Evolutionary conservation across 2,329 filamentous ascomycete species (phyloP).

Genomic region (Chaetomium sp.): DNA sequence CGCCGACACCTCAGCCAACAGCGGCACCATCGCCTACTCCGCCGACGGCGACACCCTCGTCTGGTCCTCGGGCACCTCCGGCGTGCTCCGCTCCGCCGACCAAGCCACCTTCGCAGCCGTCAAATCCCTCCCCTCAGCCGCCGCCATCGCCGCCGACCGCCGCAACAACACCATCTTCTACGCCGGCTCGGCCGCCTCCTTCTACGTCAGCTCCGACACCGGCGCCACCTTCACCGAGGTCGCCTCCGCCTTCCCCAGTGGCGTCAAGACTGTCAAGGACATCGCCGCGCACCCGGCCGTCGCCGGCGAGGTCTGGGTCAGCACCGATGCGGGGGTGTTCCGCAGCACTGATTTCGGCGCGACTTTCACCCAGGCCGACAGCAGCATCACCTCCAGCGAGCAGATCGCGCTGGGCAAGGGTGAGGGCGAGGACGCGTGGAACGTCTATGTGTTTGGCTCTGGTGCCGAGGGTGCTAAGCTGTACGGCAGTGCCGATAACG

Average conservation of each 20-base stretch:
- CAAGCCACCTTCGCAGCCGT: constrained; percentile 39
- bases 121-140: constrained; percentile 37
- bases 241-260: constrained; percentile 32
- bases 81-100: constrained; percentile 38
- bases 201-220: constrained; percentile 47
- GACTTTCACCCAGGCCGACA: constrained; percentile 38
- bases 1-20: constrained; percentile 36
- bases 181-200: constrained; percentile 37
- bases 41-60: constrained; percentile 44
- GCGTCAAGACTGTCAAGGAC: constrained; percentile 41
- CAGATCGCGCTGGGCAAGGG: constrained; percentile 40
- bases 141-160: constrained; percentile 50
- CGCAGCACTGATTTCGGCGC: constrained; percentile 45
- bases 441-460: constrained; percentile 42
- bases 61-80: constrained; percentile 38
- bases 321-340: constrained; percentile 49
- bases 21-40: constrained; percentile 44
- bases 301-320: constrained; percentile 55
- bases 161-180: constrained; percentile 47
- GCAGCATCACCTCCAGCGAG: constrained; percentile 34
- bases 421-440: constrained; percentile 33
- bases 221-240: constrained; percentile 40
- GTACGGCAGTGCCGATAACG: constrained; percentile 39
- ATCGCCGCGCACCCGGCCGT: constrained; percentile 50
- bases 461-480: constrained; percentile 38